Conservation (phyloP, 108 stramenopile genomes). For the Discostella pseudostelligera region DNA sequence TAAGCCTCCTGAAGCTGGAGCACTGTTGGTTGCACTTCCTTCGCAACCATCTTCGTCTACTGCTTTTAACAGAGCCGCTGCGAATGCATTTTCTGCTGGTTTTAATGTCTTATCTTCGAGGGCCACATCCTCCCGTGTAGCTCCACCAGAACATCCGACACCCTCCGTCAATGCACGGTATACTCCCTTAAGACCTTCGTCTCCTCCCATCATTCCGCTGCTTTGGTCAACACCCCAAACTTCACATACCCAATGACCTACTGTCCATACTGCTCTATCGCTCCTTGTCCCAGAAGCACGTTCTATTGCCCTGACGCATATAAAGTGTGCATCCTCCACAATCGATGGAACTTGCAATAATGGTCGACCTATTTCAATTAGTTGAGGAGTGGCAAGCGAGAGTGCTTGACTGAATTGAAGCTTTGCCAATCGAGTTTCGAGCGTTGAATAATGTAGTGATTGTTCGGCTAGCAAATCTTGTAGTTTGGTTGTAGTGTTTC, state of each 20-base stretch:
- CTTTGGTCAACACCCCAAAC: slow-evolving; percentile 68
- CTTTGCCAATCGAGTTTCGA: slow-evolving; percentile 38
- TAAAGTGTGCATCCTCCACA: slow-evolving; percentile 85
- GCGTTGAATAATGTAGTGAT: slow-evolving; percentile 44
- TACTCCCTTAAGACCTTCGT: slow-evolving; percentile 44
- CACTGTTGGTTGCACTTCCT: slow-evolving; percentile 21
- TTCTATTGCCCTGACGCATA: slow-evolving; percentile 72
- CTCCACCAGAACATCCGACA: slow-evolving; percentile 33
- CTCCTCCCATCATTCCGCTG: slow-evolving; percentile 19
- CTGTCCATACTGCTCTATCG: slow-evolving; percentile 74
- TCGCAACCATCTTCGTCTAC: slow-evolving; percentile 64
- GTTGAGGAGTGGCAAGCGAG: slow-evolving; percentile 39
- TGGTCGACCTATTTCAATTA: slow-evolving; percentile 39
- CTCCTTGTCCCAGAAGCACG: slow-evolving; percentile 75
- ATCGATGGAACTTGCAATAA: slow-evolving; percentile 67
- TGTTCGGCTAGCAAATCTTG: slow-evolving; percentile 43
- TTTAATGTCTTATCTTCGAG: not conserved
- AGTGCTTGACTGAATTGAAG: slow-evolving; percentile 46
- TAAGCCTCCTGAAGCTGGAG: slow-evolving; percentile 61
- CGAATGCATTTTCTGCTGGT: slow-evolving; percentile 53
- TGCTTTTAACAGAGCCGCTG: slow-evolving; percentile 72
- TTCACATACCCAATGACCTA: slow-evolving; percentile 78
- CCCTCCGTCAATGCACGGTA: slow-evolving; percentile 68
- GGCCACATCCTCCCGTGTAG: slow-evolving; percentile 2
- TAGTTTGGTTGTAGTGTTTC: slow-evolving; percentile 16